Evolutionary conservation across 2,329 filamentous ascomycete species (phyloP), one percentile per base, ranked within the genome.

Genomic region (Blastomyces gilchristii): DNA sequence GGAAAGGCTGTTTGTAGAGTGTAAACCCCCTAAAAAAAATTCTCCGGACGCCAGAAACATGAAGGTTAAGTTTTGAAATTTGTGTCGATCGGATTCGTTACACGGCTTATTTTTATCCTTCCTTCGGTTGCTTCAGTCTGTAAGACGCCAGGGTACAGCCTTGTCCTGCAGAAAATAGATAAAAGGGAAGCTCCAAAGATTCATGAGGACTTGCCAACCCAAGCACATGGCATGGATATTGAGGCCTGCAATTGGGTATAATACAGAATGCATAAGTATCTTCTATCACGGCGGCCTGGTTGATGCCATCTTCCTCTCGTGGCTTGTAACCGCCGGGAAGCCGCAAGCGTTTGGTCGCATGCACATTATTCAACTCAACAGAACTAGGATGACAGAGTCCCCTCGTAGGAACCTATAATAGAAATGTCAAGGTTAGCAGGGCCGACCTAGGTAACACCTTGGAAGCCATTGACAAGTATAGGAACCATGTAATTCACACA

Each of bases 311-410:
- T 43, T 59, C 56, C 39, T 18, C 9, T n/a, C 12, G 5, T 31
- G 41, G 14, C 8, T 47, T n/a, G 41, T 37, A 25, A 34, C 43
- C 22, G 3, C 6, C 5, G 25, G 22, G 14, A 47, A 59, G 43
- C 18, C 12, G 56, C 16, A 47, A 49, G 41, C 18, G 25, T 49
- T 22, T 11, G 22, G 16, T 37, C 5, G 57, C 16, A 49, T 37
- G 41, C n/a, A 22, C 28, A 49, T 22, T 41, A 57, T 68, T 80
- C 81, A 93, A 80, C 89, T 93, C 73, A 95, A 81, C 70, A 95
- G 80, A 65, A 96, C 90, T 69, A 95, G 80, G 71, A 96, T 93
- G 68, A 96, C 91, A 56, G 88, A 91, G 74, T 96, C 91, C 65
- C 91, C 91, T 75, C 91, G 82, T 68, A 96, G 77, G 76, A 96